These are phyloP conservation scores for Aspergillus unguis DNA, from an alignment of 2,329 filamentous ascomycete genomes.

Conservation along the genomic window DNA sequence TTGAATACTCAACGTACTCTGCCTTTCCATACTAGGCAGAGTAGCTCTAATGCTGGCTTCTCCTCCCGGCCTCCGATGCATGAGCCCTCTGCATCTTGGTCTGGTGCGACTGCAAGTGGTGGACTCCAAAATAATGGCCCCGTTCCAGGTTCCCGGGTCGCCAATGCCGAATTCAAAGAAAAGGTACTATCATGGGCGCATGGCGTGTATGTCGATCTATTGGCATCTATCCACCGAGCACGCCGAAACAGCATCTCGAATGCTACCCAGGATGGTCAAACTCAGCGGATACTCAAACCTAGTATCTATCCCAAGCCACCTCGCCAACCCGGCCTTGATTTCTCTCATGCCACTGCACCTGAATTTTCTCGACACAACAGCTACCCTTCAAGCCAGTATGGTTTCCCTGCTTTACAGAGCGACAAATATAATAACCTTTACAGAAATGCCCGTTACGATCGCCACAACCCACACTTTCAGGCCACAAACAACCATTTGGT, in stretches of 20 bases:
- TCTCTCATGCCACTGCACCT: constrained; percentile 35
- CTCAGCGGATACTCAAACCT: constrained; percentile 48
- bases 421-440: constrained; percentile 11
- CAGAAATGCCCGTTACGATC: constrained; percentile 19
- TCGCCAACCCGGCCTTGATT: constrained; percentile 53
- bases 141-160: constrained; percentile 25
- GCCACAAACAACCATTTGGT: constrained; percentile 28
- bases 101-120: constrained; percentile 16
- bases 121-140: constrained; percentile 23
- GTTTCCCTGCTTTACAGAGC: constrained; percentile 18
- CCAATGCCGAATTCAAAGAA: constrained; percentile 60
- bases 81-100: constrained; percentile 28
- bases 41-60: constrained; percentile 20
- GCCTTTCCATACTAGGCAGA: constrained; percentile 27
- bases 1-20: constrained; percentile 26
- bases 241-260: constrained; percentile 49
- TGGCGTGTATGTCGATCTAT: constrained; percentile 66
- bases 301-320: constrained; percentile 62
- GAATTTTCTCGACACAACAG: constrained; percentile 33
- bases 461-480: constrained; percentile 26
- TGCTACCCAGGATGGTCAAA: constrained; percentile 37
- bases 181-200: constrained; percentile 68
- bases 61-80: constrained; percentile 19
- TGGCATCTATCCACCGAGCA: constrained; percentile 61
- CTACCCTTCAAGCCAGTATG: constrained; percentile 38